Base-by-base conservation (phyloP, 2,329 filamentous ascomycete genomes). In the Zymoseptoria tritici region DNA sequence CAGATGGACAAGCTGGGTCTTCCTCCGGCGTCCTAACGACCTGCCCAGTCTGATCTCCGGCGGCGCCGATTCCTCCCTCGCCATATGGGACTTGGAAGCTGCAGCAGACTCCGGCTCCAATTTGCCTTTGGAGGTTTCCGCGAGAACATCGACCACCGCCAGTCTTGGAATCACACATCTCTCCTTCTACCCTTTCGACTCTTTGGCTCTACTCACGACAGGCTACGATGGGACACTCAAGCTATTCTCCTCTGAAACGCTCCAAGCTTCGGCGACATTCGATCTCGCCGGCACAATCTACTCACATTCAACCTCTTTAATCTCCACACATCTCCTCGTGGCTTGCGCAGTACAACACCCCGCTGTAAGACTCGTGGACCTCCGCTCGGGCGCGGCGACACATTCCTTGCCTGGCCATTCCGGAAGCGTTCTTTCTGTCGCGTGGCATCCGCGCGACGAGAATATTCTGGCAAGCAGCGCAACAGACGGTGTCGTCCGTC, bases 341-440 rank as follows among this genome's bases (percentile, higher is more conserved):
- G 91, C 93, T 9, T 94, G 91, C 69, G 92, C 89, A 0, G 95
- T 91, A 0, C 91, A 95, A 64, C 86, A 94, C 71, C 90, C 90
- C 6, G 82, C 89, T 24, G 88, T 96, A 13, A 86, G 91, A 16
- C 83, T 97, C 6, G 85, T 97, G 5, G 93, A 97, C 71, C 80
- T 97, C 36, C 88, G 89, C 56, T 92, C 91, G 0, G 91, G 91
- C 2, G 83, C 91, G 16, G 85, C 82, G 54, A 79, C 83, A 63
- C 72, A 81, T 72, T 76, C 77, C 53, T 70, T 83, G 51, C 61
- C 83, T 76, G 71, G 78, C 67, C 68, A 84, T 79, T 60, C 74
- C 6, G 74, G 76, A 8, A 80, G 81, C 9, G 80, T 86, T 54
- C 78, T 86, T 21, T 82, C 82, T 56, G 81, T 85, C 24, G 82